A percentile compares a stretch with the other conserved stretches of the same genome.
Evolutionary conservation across 805 yeast genomes (phyloP).

Genomic region (Candida broadrunensis): DNA sequence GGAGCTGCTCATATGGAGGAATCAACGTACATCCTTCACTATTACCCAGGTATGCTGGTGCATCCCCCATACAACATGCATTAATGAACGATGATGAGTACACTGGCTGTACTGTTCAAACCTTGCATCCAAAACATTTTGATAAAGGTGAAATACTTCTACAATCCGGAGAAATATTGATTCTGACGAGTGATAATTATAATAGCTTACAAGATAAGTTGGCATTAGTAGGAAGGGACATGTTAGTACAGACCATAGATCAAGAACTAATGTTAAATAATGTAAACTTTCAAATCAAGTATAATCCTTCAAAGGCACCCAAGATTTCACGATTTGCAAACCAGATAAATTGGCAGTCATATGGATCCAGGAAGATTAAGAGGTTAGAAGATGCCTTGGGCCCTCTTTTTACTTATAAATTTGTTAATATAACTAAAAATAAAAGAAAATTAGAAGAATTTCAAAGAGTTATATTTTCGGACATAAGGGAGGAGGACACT

Average conservation of each 20-base stretch:
- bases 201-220: constrained; percentile 46
- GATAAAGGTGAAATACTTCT: constrained; percentile 72
- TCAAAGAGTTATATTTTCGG: constrained; percentile 50
- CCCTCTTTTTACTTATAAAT: constrained; percentile 44
- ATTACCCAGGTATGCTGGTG: constrained; percentile 78
- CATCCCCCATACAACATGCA: constrained; percentile 86
- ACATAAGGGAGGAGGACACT: constrained; percentile 16
- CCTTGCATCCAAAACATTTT: constrained; percentile 82
- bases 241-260: constrained; percentile 47
- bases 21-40: constrained; percentile 91
- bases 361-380: constrained; percentile 34
- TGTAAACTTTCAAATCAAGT: constrained; percentile 15
- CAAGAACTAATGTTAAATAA: constrained; percentile 18
- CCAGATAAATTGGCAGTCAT: constrained; percentile 46
- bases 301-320: constrained; percentile 52
- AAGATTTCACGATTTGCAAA: constrained; percentile 46
- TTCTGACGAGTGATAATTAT: constrained; percentile 44
- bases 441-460: constrained; percentile 21
- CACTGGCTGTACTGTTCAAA: constrained; percentile 89
- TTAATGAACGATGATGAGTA: constrained; percentile 55
- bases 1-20: constrained; percentile 56
- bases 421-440: constrained; percentile 32
- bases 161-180: constrained; percentile 47
- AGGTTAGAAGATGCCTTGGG: constrained; percentile 55
- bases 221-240: constrained; percentile 59